Evolutionary conservation across 257 asterid genomes (phyloP).

Genomic region (Gardenia jasminoides): DNA sequence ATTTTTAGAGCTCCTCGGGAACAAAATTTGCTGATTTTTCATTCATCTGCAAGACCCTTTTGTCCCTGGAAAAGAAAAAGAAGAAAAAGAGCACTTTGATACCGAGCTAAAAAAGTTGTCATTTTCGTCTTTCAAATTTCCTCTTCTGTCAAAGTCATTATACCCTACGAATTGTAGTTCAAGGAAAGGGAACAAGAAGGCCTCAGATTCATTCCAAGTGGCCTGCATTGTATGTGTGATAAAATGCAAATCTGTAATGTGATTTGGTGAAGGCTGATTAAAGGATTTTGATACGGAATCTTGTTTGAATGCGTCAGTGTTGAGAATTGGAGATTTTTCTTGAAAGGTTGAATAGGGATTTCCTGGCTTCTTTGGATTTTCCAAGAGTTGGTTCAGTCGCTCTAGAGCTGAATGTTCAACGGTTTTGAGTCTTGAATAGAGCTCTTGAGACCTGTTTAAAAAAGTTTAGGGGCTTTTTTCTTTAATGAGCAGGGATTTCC

Average conservation of each 20-base stretch:
- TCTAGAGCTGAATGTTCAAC: constrained; percentile 22
- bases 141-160: constrained; percentile 4
- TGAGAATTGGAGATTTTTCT: background rate
- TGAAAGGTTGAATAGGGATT: constrained; percentile 18
- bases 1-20: constrained; percentile 12
- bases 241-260: constrained; percentile 4
- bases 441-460: constrained; percentile 19
- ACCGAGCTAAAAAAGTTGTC: constrained; percentile 1
- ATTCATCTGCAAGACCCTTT: constrained; percentile 19
- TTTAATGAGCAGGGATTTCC: constrained; percentile 24
- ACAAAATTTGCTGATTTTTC: constrained; percentile 12
- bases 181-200: constrained; percentile 2
- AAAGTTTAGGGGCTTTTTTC: constrained; percentile 16
- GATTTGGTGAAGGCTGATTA: background rate
- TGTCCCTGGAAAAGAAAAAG: background rate
- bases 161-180: constrained; percentile 1
- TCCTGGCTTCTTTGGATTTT: constrained; percentile 16
- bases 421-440: constrained; percentile 15
- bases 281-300: background rate
- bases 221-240: constrained; percentile 10
- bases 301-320: constrained; percentile 4
- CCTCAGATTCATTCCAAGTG: constrained; percentile 12
- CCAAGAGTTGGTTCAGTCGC: constrained; percentile 21
- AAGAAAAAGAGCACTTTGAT: background rate
- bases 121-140: background rate